Evolutionary conservation across 345 rosid species (phyloP), one percentile per base, ranked within the genome.

Genomic region (Euphorbia pulcherrima): DNA sequence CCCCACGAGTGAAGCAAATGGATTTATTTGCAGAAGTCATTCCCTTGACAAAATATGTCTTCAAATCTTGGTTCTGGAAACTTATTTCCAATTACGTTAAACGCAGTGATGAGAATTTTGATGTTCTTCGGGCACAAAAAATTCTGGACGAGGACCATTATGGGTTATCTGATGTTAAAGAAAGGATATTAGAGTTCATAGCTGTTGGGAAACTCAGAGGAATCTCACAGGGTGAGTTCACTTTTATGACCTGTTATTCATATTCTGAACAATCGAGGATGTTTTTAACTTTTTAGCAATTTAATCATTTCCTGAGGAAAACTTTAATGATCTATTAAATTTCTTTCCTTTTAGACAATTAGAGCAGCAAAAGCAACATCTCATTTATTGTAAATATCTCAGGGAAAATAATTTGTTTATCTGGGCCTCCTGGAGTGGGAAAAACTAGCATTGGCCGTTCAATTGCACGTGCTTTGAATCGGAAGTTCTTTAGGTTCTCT

Each of bases 351-450:
- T 30, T 30, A 20, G 23, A 18, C 26, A 30, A 7, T 30, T 18
- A n/a, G 23, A 28, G 62, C 40, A 57, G 60, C 12, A 55, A 12
- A 46, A 40, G n/a, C 46, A 63, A 24, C 2, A 16, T 35, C 73
- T 73, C 28, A 74, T 62, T 14, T 69, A 56, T 61, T 75, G 26
- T 67, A 64, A 55, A 65, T 74, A 40, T 52, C 10, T 54, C 90
- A 95, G 99, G 99, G 65, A 95, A 95, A 90, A 92, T 95, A 62
- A 90, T 95, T 69, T 92, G 99, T 81, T 88, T 95, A 54, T 92
- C 99, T 44, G 99, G 99, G 2, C 99, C 99, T 55, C 99, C 99
- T 61, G 99, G 99, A 69, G 99, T 95, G 57, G 99, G 99, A 27
- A 95, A 95, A 87, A 95, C 99, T 69, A 95, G 99, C 81, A 95